phyloP scores from a whole-genome alignment of 331 rosid species.

The Pyrus hybrid region DNA sequence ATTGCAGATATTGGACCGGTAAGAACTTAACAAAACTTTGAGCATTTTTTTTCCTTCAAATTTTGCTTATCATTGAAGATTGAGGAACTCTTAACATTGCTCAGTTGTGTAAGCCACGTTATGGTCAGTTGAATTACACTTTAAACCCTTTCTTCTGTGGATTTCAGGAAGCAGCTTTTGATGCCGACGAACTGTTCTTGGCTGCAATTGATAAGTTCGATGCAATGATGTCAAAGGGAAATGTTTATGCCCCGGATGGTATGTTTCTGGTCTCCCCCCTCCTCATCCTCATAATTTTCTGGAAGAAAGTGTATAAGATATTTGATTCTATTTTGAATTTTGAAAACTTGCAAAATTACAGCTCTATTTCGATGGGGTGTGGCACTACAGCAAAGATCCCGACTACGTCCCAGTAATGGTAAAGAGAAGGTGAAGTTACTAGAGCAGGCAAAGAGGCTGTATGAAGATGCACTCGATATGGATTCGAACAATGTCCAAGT shows the following conservation, averaged over 20 bases:
- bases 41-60: neutral
- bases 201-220: constrained; percentile 96
- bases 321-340: neutral
- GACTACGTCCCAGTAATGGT: constrained; percentile 63
- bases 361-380: constrained; percentile 89
- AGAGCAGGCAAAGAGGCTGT: constrained; percentile 79
- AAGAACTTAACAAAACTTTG: constrained; percentile 21
- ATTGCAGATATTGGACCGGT: constrained; percentile 94
- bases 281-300: neutral
- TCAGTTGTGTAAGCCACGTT: constrained; percentile 1
- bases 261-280: constrained; percentile 12
- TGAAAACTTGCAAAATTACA: constrained; percentile 20
- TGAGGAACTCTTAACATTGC: neutral
- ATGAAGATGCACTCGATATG: constrained; percentile 73
- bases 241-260: constrained; percentile 85
- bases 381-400: constrained; percentile 84
- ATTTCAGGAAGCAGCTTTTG: constrained; percentile 76
- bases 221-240: constrained; percentile 87
- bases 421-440: constrained; percentile 80
- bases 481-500: constrained; percentile 61
- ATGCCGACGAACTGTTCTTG: constrained; percentile 88
- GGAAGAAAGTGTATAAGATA: neutral
- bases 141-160: constrained; percentile 10
- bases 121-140: neutral
- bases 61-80: neutral